Conservation (phyloP, 2,329 filamentous ascomycete species). For the Colletotrichum abscissum region DNA sequence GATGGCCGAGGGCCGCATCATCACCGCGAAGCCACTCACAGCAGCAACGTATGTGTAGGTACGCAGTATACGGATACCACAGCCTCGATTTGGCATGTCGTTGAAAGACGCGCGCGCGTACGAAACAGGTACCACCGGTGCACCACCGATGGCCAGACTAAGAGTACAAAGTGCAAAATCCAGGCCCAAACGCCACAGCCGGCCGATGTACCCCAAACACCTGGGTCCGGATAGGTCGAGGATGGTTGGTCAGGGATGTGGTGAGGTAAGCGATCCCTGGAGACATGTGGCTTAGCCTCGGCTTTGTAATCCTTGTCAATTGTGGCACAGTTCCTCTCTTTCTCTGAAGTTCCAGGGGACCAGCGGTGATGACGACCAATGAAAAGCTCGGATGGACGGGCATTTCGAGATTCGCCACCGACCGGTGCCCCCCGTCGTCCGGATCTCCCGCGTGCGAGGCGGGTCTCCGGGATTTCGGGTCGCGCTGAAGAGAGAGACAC, state of each 20-base stretch:
- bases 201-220: background rate
- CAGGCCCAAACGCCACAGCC: constrained; percentile 1
- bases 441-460: constrained; percentile 1
- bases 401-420: background rate
- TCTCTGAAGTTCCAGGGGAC: background rate
- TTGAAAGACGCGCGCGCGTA: background rate
- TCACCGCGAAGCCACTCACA: background rate
- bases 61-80: background rate
- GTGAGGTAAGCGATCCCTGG: background rate
- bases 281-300: background rate
- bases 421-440: background rate
- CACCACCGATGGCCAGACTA: background rate
- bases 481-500: background rate
- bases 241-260: background rate
- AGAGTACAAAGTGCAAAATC: background rate
- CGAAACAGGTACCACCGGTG: background rate
- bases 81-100: constrained; percentile 20
- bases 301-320: background rate
- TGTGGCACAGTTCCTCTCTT: background rate
- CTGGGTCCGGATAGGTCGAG: no score
- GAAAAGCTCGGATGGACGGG: no score
- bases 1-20: background rate
- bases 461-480: constrained; percentile 5
- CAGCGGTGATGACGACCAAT: background rate
- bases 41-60: background rate